These are phyloP conservation scores for Colletotrichum cereale DNA, from an alignment of 2,329 filamentous ascomycete species.

Conservation along the genomic window DNA sequence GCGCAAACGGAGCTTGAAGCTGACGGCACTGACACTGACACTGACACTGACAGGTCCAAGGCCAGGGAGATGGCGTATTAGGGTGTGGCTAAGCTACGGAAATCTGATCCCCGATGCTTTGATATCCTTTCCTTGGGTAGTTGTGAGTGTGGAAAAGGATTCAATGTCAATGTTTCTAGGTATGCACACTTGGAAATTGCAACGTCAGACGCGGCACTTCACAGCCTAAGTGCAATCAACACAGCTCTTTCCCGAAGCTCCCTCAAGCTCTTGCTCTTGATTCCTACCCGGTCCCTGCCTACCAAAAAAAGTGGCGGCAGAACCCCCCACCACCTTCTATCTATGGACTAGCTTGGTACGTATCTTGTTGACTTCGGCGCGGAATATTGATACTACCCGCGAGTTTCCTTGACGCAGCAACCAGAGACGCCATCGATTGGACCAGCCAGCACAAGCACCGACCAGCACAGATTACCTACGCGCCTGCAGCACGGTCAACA, in stretches of 20 bases:
- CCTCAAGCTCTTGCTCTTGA: slow-evolving; percentile 4
- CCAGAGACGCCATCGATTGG: slow-evolving; percentile 20
- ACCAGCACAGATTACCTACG: slow-evolving; percentile 8
- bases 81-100: slow-evolving; percentile 1
- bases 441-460: slow-evolving; percentile 14
- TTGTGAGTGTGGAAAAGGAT: neutral
- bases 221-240: slow-evolving; percentile 13
- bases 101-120: neutral
- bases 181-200: neutral
- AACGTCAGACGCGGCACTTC: slow-evolving; percentile 11
- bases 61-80: neutral
- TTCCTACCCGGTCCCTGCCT: neutral
- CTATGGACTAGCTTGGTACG: neutral
- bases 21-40: slow-evolving; percentile 1
- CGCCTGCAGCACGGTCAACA: slow-evolving; percentile 15
- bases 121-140: neutral
- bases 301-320: slow-evolving; percentile 4
- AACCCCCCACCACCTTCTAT: slow-evolving; percentile 22
- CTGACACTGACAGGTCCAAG: neutral
- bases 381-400: slow-evolving; percentile 20
- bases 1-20: slow-evolving; percentile 2
- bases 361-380: slow-evolving; percentile 31
- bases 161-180: neutral
- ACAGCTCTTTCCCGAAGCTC: neutral
- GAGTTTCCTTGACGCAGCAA: slow-evolving; percentile 20